phyloP scores from a whole-genome alignment of 2,329 filamentous ascomycete species.

The Pseudocercospora eumusae region DNA sequence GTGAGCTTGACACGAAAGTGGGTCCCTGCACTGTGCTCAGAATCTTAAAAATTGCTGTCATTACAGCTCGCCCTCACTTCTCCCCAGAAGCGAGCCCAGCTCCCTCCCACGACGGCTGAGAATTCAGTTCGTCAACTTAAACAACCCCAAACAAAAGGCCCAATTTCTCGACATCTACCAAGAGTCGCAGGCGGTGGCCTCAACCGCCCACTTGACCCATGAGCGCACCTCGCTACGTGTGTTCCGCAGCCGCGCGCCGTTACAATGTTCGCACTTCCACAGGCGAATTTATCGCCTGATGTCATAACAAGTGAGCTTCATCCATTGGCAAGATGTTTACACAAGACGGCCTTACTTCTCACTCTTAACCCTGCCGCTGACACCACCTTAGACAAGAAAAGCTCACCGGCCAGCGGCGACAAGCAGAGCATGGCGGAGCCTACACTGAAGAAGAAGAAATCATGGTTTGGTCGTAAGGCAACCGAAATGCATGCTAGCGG shows the following conservation, averaged over 20 bases:
- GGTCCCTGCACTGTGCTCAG: not conserved
- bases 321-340: not conserved
- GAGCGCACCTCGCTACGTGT: not conserved
- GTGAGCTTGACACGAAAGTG: not conserved
- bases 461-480: constrained; percentile 7
- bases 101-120: not conserved
- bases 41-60: not conserved
- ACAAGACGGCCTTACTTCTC: constrained; percentile 13
- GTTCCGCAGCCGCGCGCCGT: not conserved
- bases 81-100: not conserved
- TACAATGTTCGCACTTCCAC: constrained; percentile 22
- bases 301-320: constrained; percentile 1
- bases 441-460: constrained; percentile 7
- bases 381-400: constrained; percentile 5
- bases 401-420: not conserved
- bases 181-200: not conserved
- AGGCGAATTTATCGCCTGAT: constrained; percentile 8
- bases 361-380: constrained; percentile 2
- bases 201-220: not conserved
- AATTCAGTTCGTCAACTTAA: not conserved
- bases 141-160: not conserved
- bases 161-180: not conserved
- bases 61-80: not conserved
- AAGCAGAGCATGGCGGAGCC: constrained; percentile 7
- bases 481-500: not conserved